Percentiles rank a stretch among this genome's conserved stretches.
phyloP scores from a whole-genome alignment of 768 basidiomycete genomes.

The Cyclocybe aegerita region DNA sequence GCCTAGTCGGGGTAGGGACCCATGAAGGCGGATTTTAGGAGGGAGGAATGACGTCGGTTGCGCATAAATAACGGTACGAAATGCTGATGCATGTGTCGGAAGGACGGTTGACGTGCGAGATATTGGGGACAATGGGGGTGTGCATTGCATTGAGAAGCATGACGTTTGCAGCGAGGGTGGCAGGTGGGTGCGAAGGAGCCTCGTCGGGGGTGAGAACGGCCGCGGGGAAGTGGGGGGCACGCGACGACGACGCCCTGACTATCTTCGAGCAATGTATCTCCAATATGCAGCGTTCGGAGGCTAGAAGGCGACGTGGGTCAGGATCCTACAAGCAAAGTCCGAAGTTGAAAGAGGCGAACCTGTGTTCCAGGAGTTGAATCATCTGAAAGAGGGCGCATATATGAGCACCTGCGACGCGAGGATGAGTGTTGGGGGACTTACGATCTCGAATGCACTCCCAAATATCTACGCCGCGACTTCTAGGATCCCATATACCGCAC shows the following conservation, averaged over 20 bases:
- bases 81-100: too few relatives aligned
- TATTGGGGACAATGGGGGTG: too few relatives aligned
- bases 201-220: too few relatives aligned
- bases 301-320: slow-evolving; percentile 9
- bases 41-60: too few relatives aligned
- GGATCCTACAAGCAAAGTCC: background rate
- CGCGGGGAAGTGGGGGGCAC: too few relatives aligned
- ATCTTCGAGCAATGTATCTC: slow-evolving; percentile 49
- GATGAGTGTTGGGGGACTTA: slow-evolving; percentile 33
- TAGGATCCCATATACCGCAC: slow-evolving; percentile 71
- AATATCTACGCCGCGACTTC: slow-evolving; percentile 65
- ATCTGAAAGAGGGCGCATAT: slow-evolving; percentile 36
- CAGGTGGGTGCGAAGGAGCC: too few relatives aligned
- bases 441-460: slow-evolving; percentile 76
- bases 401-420: slow-evolving; percentile 6
- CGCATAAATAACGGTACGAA: too few relatives aligned
- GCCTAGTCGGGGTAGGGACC: too few relatives aligned
- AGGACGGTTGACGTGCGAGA: too few relatives aligned
- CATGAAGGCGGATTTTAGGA: too few relatives aligned
- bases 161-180: too few relatives aligned
- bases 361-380: slow-evolving; percentile 55
- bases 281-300: slow-evolving; percentile 45
- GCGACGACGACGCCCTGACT: background rate
- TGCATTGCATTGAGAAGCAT: too few relatives aligned
- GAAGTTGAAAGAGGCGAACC: slow-evolving; percentile 19